Conservation (phyloP, 441 rosid species). For the Monsonia emarginata region DNA sequence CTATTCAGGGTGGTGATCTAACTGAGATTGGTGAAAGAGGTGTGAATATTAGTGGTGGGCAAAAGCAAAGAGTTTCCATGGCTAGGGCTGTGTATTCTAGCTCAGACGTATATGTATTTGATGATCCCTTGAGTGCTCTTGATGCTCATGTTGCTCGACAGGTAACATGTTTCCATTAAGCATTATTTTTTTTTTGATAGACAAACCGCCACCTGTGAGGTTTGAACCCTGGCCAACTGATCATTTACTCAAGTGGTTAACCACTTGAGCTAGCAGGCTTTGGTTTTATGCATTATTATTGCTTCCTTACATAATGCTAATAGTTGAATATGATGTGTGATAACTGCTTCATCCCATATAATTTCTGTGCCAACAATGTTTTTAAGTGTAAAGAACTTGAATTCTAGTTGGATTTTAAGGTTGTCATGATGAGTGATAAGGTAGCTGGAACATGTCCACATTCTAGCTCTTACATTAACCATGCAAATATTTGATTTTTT, state of each 20-base stretch:
- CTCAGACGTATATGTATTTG: constrained; percentile 76
- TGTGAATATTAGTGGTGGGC: constrained; percentile 91
- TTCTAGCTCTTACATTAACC: not conserved
- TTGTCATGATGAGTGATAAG: not conserved
- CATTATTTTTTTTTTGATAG: no score
- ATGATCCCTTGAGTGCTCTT: constrained; percentile 91
- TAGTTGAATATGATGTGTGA: constrained; percentile 1
- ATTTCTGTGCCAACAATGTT: not conserved
- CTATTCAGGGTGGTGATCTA: constrained; percentile 74
- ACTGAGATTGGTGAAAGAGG: constrained; percentile 98
- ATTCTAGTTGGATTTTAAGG: constrained; percentile 6
- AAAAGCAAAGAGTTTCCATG: constrained; percentile 96
- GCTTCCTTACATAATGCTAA: not conserved
- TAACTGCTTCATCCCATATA: not conserved
- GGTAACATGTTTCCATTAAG: constrained; percentile 31
- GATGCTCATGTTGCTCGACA: constrained; percentile 91
- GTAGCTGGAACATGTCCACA: not conserved
- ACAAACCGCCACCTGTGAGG: no score
- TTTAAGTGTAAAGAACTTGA: not conserved
- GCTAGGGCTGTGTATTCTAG: constrained; percentile 84
- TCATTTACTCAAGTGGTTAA: no score
- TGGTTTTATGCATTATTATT: no score
- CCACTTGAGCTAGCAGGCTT: no score
- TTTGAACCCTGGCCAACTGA: no score
- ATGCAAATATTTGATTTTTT: not conserved